These are phyloP conservation scores for Candida pseudoviswanathii DNA, from an alignment of 1,139 yeast species.

Conservation along the genomic window DNA sequence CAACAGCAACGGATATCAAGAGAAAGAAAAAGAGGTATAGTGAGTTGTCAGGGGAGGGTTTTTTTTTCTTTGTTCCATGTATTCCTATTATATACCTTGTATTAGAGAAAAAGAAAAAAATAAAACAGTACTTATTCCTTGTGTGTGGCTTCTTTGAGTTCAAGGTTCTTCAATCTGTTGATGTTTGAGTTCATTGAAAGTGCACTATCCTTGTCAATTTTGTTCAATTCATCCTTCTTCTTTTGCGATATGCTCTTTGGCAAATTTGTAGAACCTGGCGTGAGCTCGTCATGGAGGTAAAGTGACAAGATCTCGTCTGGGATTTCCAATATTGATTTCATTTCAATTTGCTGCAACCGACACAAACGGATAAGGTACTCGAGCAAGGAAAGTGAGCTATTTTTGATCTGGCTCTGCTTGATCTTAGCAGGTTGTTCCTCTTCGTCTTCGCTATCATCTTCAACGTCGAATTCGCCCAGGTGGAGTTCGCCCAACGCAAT, in stretches of 20 bases:
- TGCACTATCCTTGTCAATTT: slow-evolving; percentile 20
- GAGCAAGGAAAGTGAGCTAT: slow-evolving; percentile 53
- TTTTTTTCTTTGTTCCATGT: slow-evolving; percentile 1
- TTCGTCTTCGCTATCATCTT: slow-evolving; percentile 28
- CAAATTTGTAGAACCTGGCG: slow-evolving; percentile 14
- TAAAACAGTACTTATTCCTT: neutral
- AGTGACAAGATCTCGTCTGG: slow-evolving; percentile 69
- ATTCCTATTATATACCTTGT: neutral
- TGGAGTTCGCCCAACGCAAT: slow-evolving; percentile 53
- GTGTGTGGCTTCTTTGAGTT: slow-evolving; percentile 17
- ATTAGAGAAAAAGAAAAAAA: neutral
- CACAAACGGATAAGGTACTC: slow-evolving; percentile 67
- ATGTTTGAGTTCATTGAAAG: slow-evolving; percentile 38
- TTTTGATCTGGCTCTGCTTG: slow-evolving; percentile 12
- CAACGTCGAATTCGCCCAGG: slow-evolving; percentile 31
- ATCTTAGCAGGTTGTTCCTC: slow-evolving; percentile 22
- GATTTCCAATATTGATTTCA: slow-evolving; percentile 52
- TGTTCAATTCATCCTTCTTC: slow-evolving; percentile 16
- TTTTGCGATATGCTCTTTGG: slow-evolving; percentile 23
- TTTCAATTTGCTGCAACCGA: slow-evolving; percentile 66
- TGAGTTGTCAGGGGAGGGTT: neutral
- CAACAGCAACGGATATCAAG: neutral
- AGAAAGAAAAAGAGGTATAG: neutral
- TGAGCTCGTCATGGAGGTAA: slow-evolving; percentile 68
- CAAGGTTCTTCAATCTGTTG: slow-evolving; percentile 34